phyloP scores from a whole-genome alignment of 2,329 filamentous ascomycete species.

The Sarocladium kiliense region DNA sequence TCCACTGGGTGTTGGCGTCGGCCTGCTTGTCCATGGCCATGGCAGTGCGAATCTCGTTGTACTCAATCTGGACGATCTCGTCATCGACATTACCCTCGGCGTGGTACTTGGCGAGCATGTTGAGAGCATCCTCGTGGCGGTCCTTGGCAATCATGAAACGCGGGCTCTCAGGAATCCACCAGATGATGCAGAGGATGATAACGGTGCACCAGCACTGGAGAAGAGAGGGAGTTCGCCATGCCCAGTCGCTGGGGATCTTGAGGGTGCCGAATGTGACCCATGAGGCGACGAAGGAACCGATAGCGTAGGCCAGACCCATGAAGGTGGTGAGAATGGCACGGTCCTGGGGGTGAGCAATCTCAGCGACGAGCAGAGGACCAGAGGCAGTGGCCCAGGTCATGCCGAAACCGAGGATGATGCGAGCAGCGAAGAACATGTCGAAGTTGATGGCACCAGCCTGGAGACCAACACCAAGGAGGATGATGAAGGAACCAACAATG shows the following conservation, averaged over 20 bases:
- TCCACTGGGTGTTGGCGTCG: constrained; percentile 10
- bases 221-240: constrained; percentile 28
- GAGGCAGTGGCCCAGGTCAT: constrained; percentile 22
- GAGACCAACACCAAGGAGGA: constrained; percentile 16
- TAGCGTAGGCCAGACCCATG: constrained; percentile 10
- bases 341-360: constrained; percentile 24
- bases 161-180: constrained; percentile 56
- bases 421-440: constrained; percentile 22
- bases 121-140: constrained; percentile 29
- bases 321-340: constrained; percentile 21
- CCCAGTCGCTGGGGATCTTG: constrained; percentile 31
- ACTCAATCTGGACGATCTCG: constrained; percentile 44
- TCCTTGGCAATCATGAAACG: constrained; percentile 46
- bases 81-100: constrained; percentile 44
- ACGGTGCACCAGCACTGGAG: constrained; percentile 15
- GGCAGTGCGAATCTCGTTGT: constrained; percentile 34
- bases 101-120: constrained; percentile 26
- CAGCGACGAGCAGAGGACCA: constrained; percentile 23
- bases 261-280: constrained; percentile 23
- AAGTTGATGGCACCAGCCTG: constrained; percentile 18
- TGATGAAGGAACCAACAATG: constrained; percentile 13
- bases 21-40: constrained; percentile 13
- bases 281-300: constrained; percentile 14
- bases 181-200: constrained; percentile 22
- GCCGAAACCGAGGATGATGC: constrained; percentile 23